phyloP scores from a whole-genome alignment of 805 yeast genomes.

The Spathaspora sp. region DNA sequence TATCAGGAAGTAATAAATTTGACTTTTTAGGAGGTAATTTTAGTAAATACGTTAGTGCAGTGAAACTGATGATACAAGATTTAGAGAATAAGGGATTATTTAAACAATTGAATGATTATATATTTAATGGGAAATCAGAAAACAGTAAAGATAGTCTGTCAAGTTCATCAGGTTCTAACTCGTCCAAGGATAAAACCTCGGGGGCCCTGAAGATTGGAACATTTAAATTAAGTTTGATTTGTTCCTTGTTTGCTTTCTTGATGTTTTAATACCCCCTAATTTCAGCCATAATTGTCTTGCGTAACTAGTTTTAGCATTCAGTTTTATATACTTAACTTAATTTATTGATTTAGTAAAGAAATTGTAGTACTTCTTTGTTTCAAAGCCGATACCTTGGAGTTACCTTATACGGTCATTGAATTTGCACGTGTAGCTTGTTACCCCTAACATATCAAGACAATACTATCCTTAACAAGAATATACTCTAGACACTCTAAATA shows the following conservation, averaged over 20 bases:
- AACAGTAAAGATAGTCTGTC: conserved; percentile 3
- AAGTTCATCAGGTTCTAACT: background rate
- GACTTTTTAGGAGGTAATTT: conserved; percentile 7
- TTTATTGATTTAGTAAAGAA: background rate
- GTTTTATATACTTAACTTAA: no score
- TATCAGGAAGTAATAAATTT: conserved; percentile 9
- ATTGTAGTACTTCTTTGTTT: no score
- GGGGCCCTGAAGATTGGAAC: background rate
- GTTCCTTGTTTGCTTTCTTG: background rate
- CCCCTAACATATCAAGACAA: no score
- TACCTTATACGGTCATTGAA: no score
- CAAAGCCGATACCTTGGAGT: no score
- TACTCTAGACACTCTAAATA: no score
- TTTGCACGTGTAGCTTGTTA: no score
- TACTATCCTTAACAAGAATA: no score
- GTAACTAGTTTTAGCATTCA: background rate
- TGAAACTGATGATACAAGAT: conserved; percentile 25
- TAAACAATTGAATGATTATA: conserved; percentile 30
- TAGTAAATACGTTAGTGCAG: conserved; percentile 28
- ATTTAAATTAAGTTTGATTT: background rate
- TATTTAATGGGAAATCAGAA: conserved; percentile 17
- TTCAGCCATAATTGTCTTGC: background rate
- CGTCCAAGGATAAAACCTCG: background rate
- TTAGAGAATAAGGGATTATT: conserved; percentile 36
- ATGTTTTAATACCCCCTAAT: background rate